Conservation (phyloP, 371 early-diverging fungal genomes). For the Parasitella parasitica region DNA sequence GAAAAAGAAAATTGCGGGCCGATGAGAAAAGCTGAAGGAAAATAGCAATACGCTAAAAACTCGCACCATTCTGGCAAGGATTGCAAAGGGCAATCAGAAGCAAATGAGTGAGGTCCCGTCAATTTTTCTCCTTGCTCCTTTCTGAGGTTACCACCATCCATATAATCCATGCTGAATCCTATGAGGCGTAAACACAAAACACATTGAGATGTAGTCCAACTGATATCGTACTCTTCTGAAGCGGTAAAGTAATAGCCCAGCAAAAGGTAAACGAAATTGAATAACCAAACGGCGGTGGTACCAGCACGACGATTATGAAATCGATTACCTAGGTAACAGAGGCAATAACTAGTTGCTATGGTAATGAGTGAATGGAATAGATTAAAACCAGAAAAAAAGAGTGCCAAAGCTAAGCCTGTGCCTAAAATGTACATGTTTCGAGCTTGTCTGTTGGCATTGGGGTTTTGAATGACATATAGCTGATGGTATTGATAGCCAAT, state of each 20-base stretch:
- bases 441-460: conserved; percentile 32
- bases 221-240: conserved; percentile 60
- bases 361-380: conserved; percentile 60
- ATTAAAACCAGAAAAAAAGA: conserved; percentile 55
- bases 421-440: conserved; percentile 52
- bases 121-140: not conserved
- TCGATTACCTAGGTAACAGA: conserved; percentile 34
- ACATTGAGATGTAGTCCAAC: conserved; percentile 71
- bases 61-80: conserved; percentile 52
- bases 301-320: conserved; percentile 39
- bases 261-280: conserved; percentile 59
- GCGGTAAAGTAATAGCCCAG: conserved; percentile 49
- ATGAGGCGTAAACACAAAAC: conserved; percentile 70
- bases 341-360: conserved; percentile 45
- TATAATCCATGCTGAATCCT: conserved; percentile 64
- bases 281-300: conserved; percentile 43
- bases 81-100: conserved; percentile 26
- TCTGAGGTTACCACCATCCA: conserved; percentile 47
- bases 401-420: conserved; percentile 50
- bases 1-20: conserved; percentile 75
- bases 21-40: conserved; percentile 64
- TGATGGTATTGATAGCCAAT: conserved; percentile 38
- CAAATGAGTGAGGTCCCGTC: conserved; percentile 25
- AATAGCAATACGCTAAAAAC: conserved; percentile 60
- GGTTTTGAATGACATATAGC: conserved; percentile 23